Conservation (phyloP, 2,329 filamentous ascomycete genomes). For the Botryotinia globosa region DNA sequence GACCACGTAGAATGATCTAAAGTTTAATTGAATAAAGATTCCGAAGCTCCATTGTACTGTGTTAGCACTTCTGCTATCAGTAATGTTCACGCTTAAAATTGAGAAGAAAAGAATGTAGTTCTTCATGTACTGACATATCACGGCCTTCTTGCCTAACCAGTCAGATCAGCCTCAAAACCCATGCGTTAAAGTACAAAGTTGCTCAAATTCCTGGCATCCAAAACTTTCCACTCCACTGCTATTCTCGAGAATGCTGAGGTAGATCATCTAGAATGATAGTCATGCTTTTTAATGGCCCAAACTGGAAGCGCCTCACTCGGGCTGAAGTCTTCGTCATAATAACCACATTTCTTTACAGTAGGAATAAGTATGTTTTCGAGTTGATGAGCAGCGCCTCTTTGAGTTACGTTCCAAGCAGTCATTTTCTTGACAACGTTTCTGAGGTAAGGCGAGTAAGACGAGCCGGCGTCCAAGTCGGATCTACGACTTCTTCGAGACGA, state of each 20-base stretch:
- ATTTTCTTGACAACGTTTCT: background rate
- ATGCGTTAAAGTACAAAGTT: background rate
- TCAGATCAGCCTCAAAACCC: background rate
- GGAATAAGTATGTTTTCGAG: background rate
- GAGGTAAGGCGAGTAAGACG: background rate
- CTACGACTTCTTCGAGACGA: background rate
- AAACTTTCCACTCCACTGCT: background rate
- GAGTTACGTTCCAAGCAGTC: background rate
- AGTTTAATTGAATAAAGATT: background rate
- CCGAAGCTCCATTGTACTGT: background rate
- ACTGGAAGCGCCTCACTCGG: constrained; percentile 22
- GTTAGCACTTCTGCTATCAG: background rate
- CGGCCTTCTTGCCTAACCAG: background rate
- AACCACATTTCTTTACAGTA: background rate
- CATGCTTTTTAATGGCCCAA: constrained; percentile 30
- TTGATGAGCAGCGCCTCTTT: constrained; percentile 12
- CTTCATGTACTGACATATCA: background rate
- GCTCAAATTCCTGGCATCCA: background rate
- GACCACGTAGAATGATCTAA: background rate
- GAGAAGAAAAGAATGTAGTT: background rate
- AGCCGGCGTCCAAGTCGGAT: background rate
- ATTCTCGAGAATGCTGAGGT: background rate
- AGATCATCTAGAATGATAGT: constrained; percentile 24
- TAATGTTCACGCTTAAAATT: background rate
- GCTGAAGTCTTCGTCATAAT: background rate